phyloP scores from a whole-genome alignment of 2,329 filamentous ascomycete species.

The Alternaria consortialis region DNA sequence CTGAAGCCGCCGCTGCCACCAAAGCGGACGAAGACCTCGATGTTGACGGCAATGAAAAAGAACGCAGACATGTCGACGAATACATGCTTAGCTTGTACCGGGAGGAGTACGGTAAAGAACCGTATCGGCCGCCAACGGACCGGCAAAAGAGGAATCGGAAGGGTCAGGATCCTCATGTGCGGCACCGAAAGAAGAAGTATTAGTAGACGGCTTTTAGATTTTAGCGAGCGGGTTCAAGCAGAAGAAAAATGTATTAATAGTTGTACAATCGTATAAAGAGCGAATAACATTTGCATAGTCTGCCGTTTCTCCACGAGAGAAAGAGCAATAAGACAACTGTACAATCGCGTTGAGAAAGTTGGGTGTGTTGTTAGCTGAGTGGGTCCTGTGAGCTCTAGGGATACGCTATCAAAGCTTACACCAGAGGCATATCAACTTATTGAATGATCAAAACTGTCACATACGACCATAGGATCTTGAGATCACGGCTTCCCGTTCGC shows the following conservation, averaged over 20 bases:
- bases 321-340: background rate
- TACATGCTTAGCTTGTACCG: constrained; percentile 45
- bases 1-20: constrained; percentile 26
- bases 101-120: constrained; percentile 46
- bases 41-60: constrained; percentile 25
- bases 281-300: constrained; percentile 7
- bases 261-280: constrained; percentile 1
- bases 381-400: background rate
- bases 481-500: background rate
- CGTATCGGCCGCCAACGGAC: constrained; percentile 43
- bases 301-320: background rate
- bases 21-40: constrained; percentile 29
- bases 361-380: background rate
- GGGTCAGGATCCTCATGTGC: constrained; percentile 44
- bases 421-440: background rate
- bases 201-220: constrained; percentile 11
- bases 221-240: constrained; percentile 4
- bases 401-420: background rate
- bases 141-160: constrained; percentile 44
- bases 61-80: constrained; percentile 46
- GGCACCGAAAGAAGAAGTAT: constrained; percentile 41
- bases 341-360: background rate
- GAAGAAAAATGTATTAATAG: background rate
- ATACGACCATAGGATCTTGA: constrained; percentile 4
- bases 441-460: background rate